These are phyloP conservation scores for Tolypocladium nubicola DNA, from an alignment of 2,329 filamentous ascomycete genomes.

Conservation along the genomic window DNA sequence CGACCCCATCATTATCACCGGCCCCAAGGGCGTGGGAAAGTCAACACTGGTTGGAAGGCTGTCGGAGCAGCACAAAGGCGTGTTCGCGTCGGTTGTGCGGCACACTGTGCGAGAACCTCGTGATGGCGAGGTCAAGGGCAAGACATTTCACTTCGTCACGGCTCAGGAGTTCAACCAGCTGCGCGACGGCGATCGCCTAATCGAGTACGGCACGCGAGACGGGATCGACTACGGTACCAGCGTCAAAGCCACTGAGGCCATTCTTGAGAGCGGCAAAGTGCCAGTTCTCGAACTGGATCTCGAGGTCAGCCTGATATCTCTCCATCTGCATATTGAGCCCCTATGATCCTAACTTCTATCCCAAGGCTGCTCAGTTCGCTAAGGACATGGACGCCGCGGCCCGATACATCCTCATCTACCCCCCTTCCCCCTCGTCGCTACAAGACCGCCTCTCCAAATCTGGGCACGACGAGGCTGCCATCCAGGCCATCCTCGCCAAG, in stretches of 20 bases:
- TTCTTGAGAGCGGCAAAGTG: conserved; percentile 47
- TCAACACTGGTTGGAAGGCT: conserved; percentile 53
- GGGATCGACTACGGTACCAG: conserved; percentile 46
- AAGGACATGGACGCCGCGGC: conserved; percentile 46
- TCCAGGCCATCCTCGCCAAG: conserved; percentile 13
- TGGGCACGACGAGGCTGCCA: conserved; percentile 11
- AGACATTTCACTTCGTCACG: conserved; percentile 46
- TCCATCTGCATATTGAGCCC: background rate
- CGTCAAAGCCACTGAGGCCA: conserved; percentile 37
- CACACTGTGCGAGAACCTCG: conserved; percentile 42
- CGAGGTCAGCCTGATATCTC: conserved; percentile 29
- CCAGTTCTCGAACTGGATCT: conserved; percentile 42
- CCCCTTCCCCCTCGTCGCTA: conserved; percentile 20
- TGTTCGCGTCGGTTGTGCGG: conserved; percentile 48
- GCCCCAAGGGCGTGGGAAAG: conserved; percentile 51
- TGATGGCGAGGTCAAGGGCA: conserved; percentile 40
- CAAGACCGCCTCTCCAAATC: conserved; percentile 17
- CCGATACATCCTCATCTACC: conserved; percentile 42
- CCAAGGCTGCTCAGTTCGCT: conserved; percentile 43
- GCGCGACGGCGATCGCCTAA: conserved; percentile 47
- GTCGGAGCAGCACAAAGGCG: conserved; percentile 50
- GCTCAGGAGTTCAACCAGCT: conserved; percentile 44
- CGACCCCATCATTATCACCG: conserved; percentile 55
- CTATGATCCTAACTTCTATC: background rate
- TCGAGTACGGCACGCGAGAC: conserved; percentile 42